phyloP scores from a whole-genome alignment of 2,329 filamentous ascomycete species.

The Penicillium olsonii region DNA sequence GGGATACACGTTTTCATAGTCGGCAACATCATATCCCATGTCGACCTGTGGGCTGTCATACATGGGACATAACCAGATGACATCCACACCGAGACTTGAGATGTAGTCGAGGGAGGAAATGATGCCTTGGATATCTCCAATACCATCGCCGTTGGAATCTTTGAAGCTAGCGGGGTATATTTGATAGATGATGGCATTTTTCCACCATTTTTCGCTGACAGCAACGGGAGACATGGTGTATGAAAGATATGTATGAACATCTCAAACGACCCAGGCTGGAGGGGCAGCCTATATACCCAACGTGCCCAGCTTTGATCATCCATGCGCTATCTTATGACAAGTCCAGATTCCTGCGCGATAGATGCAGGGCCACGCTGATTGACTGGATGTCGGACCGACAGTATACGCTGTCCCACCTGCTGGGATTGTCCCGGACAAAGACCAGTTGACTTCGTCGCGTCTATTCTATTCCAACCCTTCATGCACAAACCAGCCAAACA shows the following conservation, averaged over 20 bases:
- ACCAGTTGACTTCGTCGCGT: too few species aligned
- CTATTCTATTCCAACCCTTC: neutral
- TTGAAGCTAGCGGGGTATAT: conserved; percentile 41
- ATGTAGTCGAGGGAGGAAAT: conserved; percentile 64
- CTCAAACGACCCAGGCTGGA: neutral
- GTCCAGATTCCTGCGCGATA: neutral
- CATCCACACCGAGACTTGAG: conserved; percentile 61
- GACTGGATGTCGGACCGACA: conserved; percentile 8
- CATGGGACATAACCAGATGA: conserved; percentile 69
- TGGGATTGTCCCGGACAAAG: too few species aligned
- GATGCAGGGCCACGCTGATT: neutral
- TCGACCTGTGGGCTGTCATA: conserved; percentile 66
- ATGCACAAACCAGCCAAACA: too few species aligned
- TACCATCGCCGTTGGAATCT: conserved; percentile 59
- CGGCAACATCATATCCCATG: conserved; percentile 68
- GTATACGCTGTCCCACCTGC: neutral
- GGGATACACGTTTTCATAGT: conserved; percentile 63
- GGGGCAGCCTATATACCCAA: conserved; percentile 1
- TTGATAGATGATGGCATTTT: conserved; percentile 39
- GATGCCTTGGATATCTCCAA: conserved; percentile 66
- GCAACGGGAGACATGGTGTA: conserved; percentile 6
- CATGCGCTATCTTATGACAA: neutral
- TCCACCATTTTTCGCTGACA: conserved; percentile 35
- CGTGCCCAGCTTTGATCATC: neutral
- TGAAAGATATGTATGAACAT: neutral